A percentile compares a stretch with the other conserved stretches of the same genome.
Evolutionary conservation across 1,284 basidiomycete genomes (phyloP).

Genomic region (Apiotrichum akiyoshidainum): DNA sequence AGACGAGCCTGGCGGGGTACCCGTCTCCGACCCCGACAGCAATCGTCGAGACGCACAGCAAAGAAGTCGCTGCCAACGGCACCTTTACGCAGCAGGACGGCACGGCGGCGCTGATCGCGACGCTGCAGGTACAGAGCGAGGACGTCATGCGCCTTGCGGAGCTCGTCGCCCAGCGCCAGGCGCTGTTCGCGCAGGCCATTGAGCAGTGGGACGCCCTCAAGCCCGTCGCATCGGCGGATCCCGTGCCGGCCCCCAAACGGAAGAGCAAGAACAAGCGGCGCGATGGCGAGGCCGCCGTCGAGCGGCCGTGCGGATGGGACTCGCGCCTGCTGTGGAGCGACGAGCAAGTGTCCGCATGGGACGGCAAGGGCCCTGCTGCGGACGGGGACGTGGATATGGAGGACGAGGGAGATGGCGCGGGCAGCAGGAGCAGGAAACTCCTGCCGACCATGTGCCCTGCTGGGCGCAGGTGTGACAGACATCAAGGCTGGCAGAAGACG

Average conservation of each 20-base stretch:
- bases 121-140: conserved; percentile 20
- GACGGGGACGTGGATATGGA: conserved; percentile 5
- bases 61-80: not conserved
- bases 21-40: conserved; percentile 31
- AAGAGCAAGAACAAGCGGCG: conserved; percentile 27
- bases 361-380: not conserved
- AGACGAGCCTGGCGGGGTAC: conserved; percentile 14
- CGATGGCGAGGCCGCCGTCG: conserved; percentile 23
- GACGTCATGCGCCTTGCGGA: conserved; percentile 18
- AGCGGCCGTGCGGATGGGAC: conserved; percentile 42
- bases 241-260: conserved; percentile 20
- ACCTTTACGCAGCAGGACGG: not conserved
- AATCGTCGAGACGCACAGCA: conserved; percentile 4
- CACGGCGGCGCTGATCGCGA: conserved; percentile 4
- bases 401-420: conserved; percentile 6
- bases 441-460: conserved; percentile 21
- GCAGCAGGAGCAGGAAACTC: not conserved
- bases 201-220: conserved; percentile 24
- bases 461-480: conserved; percentile 38
- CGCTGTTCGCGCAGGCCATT: conserved; percentile 25
- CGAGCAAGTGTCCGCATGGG: conserved; percentile 25
- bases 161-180: conserved; percentile 30
- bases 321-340: conserved; percentile 33
- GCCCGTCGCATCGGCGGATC: conserved; percentile 4
- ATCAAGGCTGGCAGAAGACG: conserved; percentile 46